phyloP scores from a whole-genome alignment of 306 rosid genomes.

The Crataegus laevigata region DNA sequence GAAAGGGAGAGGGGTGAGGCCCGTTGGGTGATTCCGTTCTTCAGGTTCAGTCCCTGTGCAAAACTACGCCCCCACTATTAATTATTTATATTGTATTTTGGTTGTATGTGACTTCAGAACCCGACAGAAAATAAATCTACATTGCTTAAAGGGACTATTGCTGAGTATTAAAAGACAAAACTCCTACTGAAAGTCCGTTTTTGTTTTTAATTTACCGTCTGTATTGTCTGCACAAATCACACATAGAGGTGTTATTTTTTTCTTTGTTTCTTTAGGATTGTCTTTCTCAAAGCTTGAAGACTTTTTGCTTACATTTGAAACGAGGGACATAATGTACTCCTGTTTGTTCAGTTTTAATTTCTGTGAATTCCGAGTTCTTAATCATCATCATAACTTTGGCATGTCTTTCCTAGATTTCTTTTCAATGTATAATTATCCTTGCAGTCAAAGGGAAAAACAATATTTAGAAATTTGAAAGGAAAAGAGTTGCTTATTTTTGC shows the following conservation, averaged over 20 bases:
- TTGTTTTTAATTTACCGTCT: background rate
- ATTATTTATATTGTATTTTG: background rate
- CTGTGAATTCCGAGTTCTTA: background rate
- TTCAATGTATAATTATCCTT: background rate
- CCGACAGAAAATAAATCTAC: background rate
- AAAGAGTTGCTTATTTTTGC: constrained; percentile 8
- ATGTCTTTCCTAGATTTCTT: background rate
- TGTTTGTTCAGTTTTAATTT: background rate
- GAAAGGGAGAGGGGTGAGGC: background rate
- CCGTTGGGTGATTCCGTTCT: background rate
- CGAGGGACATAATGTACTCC: background rate
- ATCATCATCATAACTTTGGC: background rate
- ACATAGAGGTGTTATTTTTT: background rate
- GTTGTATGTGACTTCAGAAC: background rate
- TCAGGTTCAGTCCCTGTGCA: background rate
- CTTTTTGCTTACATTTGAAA: background rate
- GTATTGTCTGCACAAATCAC: background rate
- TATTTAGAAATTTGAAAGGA: background rate
- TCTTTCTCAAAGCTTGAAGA: background rate
- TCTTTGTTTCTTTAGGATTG: background rate
- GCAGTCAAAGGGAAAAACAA: background rate
- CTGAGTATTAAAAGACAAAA: background rate
- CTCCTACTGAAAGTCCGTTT: background rate
- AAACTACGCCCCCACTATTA: background rate
- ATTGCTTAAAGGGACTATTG: background rate